Evolutionary conservation across 345 rosid species (phyloP).

Genomic region (Sapria himalayana): DNA sequence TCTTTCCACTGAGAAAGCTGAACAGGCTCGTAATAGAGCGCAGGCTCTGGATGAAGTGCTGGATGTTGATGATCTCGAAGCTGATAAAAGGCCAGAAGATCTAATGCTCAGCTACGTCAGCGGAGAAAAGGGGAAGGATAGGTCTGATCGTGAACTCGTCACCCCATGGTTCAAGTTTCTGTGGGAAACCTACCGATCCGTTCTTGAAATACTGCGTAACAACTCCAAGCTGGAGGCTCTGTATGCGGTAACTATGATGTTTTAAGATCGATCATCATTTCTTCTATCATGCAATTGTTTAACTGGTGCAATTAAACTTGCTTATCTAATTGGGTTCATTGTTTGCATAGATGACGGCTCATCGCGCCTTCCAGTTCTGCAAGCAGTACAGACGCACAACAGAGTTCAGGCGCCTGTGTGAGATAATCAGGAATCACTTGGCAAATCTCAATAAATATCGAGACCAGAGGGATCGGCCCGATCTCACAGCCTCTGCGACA

Average conservation of each 20-base stretch:
- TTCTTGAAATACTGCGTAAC: slow-evolving; percentile 83
- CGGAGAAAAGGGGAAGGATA: slow-evolving; percentile 96
- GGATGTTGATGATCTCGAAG: slow-evolving; percentile 97
- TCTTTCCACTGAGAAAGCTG: slow-evolving; percentile 89
- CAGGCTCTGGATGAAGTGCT: slow-evolving; percentile 95
- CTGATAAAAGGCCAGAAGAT: slow-evolving; percentile 92
- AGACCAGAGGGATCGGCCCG: slow-evolving; percentile 98
- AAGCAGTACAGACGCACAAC: slow-evolving; percentile 89
- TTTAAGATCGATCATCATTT: too few relatives aligned
- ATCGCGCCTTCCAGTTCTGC: slow-evolving; percentile 92
- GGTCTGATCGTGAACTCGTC: slow-evolving; percentile 93
- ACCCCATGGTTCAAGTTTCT: slow-evolving; percentile 99
- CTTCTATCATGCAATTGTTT: too few relatives aligned
- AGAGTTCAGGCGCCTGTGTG: slow-evolving; percentile 87
- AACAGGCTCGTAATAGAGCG: slow-evolving; percentile 84
- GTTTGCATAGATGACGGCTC: slow-evolving; percentile 92
- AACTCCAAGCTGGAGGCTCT: slow-evolving; percentile 94
- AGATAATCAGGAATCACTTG: slow-evolving; percentile 86
- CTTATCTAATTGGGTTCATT: too few relatives aligned
- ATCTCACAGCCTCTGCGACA: slow-evolving; percentile 83
- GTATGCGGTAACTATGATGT: slow-evolving; percentile 92
- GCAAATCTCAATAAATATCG: slow-evolving; percentile 84
- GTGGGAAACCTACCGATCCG: slow-evolving; percentile 99
- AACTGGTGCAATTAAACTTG: too few relatives aligned
- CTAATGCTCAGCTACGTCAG: slow-evolving; percentile 94